phyloP scores from a whole-genome alignment of 1,284 basidiomycete genomes.

The Leccinum fuscescens region DNA sequence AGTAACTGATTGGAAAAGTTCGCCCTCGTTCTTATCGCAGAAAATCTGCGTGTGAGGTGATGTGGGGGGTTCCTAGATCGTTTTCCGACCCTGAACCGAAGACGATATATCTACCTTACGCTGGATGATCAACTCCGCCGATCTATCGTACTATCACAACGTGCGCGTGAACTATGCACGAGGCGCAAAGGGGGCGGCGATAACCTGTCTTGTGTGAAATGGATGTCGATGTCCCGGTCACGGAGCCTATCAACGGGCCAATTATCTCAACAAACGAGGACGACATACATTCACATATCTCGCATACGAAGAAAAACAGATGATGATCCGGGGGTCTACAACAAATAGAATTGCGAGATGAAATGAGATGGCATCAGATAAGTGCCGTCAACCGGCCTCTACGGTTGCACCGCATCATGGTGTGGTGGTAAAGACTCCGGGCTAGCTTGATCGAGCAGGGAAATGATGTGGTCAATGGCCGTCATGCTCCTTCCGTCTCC shows the following conservation, averaged over 20 bases:
- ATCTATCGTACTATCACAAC: not conserved
- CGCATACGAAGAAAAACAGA: not conserved
- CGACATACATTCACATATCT: not conserved
- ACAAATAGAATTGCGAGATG: not conserved
- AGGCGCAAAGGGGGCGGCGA: not conserved
- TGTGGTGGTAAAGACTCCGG: slow-evolving; percentile 8
- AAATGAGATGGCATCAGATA: not conserved
- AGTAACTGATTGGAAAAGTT: not conserved
- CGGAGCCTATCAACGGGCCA: not conserved
- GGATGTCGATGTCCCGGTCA: not conserved
- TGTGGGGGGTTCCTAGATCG: not conserved
- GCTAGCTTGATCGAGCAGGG: slow-evolving; percentile 30
- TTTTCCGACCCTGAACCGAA: not conserved
- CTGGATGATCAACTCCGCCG: not conserved
- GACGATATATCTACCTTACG: not conserved
- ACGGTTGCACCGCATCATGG: not conserved
- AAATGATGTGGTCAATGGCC: slow-evolving; percentile 26
- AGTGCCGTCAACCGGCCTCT: slow-evolving; percentile 10
- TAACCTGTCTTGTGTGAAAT: not conserved
- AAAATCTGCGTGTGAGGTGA: not conserved
- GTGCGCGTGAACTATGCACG: not conserved
- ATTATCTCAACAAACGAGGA: not conserved
- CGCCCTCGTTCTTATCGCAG: not conserved
- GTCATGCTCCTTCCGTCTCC: slow-evolving; percentile 26
- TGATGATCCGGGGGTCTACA: not conserved